phyloP scores from a whole-genome alignment of 352 stramenopile genomes.

The Globisporangium solare region DNA sequence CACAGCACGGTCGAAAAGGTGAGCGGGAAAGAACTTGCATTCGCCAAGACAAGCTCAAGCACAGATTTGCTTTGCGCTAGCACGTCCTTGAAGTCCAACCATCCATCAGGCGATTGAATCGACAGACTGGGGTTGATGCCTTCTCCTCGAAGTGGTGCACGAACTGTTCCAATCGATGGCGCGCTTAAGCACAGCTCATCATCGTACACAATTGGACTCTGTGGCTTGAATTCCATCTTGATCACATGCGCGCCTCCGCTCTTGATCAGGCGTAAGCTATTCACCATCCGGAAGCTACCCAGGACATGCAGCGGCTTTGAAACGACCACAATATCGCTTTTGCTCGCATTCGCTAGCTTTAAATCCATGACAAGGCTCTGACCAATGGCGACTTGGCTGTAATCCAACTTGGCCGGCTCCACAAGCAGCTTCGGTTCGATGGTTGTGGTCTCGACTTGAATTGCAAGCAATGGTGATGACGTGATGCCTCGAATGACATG shows the following conservation, averaged over 20 bases:
- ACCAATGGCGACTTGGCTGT: conserved; percentile 86
- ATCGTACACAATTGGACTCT: conserved; percentile 45
- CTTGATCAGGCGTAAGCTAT: conserved; percentile 46
- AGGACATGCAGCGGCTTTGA: conserved; percentile 68
- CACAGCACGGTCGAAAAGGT: conserved; percentile 35
- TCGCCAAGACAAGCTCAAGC: conserved; percentile 49
- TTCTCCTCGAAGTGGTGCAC: conserved; percentile 46
- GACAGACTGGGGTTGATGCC: conserved; percentile 76
- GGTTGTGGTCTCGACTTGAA: conserved; percentile 66
- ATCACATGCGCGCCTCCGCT: conserved; percentile 21
- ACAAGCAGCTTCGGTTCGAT: conserved; percentile 47
- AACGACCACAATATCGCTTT: conserved; percentile 30
- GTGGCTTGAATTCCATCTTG: conserved; percentile 69
- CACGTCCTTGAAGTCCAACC: conserved; percentile 65
- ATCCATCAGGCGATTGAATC: conserved; percentile 54
- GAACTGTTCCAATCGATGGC: conserved; percentile 22
- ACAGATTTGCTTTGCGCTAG: conserved; percentile 42
- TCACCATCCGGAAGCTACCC: conserved; percentile 81
- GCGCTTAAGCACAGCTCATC: conserved; percentile 67
- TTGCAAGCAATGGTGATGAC: conserved; percentile 30
- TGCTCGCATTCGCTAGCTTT: conserved; percentile 49
- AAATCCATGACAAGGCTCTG: conserved; percentile 53
- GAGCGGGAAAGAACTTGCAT: conserved; percentile 65
- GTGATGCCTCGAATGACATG: background rate
- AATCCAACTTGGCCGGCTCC: conserved; percentile 51